Evolutionary conservation across 495 filamentous ascomycete genomes (phyloP).

Genomic region (Parmelia sp.): DNA sequence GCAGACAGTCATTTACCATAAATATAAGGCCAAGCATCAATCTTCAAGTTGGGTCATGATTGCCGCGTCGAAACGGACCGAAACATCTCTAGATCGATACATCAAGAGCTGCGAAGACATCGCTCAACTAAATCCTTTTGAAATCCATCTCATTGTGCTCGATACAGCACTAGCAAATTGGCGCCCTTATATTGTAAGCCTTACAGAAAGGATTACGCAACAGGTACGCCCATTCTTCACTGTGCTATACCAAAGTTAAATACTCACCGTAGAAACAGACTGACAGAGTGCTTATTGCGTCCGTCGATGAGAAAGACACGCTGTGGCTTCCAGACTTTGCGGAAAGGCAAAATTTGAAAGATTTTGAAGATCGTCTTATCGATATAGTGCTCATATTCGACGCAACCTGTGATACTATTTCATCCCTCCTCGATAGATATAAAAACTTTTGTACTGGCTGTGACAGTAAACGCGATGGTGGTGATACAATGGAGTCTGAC

Average conservation of each 20-base stretch:
- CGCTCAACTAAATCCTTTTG: conserved; percentile 19
- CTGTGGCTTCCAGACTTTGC: conserved; percentile 7
- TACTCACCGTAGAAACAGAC: conserved; percentile 1
- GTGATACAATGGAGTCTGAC: background rate
- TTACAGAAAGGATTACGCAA: conserved; percentile 15
- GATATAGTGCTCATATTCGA: conserved; percentile 22
- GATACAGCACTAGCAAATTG: conserved; percentile 21
- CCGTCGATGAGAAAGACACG: conserved; percentile 7
- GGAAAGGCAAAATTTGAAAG: conserved; percentile 23
- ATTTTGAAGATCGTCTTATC: conserved; percentile 26
- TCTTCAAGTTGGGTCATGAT: conserved; percentile 28
- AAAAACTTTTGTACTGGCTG: conserved; percentile 5
- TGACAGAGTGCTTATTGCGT: conserved; percentile 12
- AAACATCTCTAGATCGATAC: conserved; percentile 15
- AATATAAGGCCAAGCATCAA: conserved; percentile 10
- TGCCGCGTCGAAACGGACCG: conserved; percentile 22
- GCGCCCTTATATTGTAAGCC: conserved; percentile 21
- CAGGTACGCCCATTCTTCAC: conserved; percentile 14
- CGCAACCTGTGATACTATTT: conserved; percentile 20
- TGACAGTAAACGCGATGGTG: background rate
- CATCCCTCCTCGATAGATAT: conserved; percentile 15
- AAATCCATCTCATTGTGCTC: conserved; percentile 22
- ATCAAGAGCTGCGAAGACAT: background rate
- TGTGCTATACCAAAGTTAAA: background rate
- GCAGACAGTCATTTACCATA: conserved; percentile 31